Percentiles rank a stretch among this genome's conserved stretches.
These are phyloP conservation scores for Desmodesmus armatus DNA, from an alignment of 139 green algal genomes.

Conservation along the genomic window DNA sequence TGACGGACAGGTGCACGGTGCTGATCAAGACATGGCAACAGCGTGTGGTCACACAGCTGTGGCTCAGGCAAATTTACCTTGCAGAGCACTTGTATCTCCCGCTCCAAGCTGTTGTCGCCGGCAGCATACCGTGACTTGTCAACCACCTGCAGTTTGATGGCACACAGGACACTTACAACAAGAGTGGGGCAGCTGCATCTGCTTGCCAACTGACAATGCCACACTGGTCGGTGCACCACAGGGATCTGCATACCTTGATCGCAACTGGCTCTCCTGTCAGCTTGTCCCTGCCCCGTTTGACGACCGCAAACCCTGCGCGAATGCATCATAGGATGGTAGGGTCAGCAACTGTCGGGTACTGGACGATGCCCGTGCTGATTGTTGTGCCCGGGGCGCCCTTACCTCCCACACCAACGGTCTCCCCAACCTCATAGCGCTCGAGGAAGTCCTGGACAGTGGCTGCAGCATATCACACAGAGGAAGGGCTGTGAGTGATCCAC, in stretches of 20 bases:
- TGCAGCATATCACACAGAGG: slow-evolving; percentile 40
- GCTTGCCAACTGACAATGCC: neutral
- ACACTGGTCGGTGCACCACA: too few species aligned
- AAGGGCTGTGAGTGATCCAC: neutral
- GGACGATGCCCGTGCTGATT: too few species aligned
- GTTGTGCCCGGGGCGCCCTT: neutral
- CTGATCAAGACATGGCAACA: too few species aligned
- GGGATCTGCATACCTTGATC: slow-evolving; percentile 72
- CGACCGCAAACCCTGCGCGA: slow-evolving; percentile 78
- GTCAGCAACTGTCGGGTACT: too few species aligned
- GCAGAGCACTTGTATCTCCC: slow-evolving; percentile 79
- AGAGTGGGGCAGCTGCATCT: neutral
- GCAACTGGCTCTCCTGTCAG: slow-evolving; percentile 70
- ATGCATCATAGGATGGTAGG: neutral
- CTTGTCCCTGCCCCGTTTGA: slow-evolving; percentile 83
- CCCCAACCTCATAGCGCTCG: slow-evolving; percentile 79
- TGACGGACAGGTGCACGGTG: too few species aligned
- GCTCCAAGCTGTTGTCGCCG: slow-evolving; percentile 80
- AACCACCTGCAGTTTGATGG: slow-evolving; percentile 68
- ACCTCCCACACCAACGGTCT: slow-evolving; percentile 83
- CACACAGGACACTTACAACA: neutral
- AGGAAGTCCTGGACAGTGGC: slow-evolving; percentile 82
- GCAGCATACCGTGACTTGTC: slow-evolving; percentile 79
- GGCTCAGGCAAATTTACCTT: too few species aligned
- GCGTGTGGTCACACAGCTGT: too few species aligned